A percentile compares a stretch with the other conserved stretches of the same genome.
These are phyloP conservation scores for Cystobasidium sp. DNA, from an alignment of 1,284 basidiomycete species.

Conservation along the genomic window DNA sequence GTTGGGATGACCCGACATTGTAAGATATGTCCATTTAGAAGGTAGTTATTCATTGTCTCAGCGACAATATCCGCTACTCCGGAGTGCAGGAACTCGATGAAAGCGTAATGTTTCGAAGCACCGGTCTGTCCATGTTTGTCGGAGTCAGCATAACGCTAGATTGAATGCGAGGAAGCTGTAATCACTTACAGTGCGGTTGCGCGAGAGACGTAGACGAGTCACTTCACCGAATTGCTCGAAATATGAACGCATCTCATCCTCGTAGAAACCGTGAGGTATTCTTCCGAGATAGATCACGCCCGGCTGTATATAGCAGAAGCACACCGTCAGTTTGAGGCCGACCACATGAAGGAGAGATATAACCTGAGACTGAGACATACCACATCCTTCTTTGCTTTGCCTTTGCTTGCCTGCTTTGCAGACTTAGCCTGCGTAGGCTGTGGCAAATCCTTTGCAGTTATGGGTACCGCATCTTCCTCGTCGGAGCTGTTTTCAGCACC, in stretches of 20 bases:
- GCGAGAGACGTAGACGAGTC: slow-evolving; percentile 82
- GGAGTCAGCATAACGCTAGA: not conserved
- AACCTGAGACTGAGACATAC: not conserved
- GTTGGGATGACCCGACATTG: slow-evolving; percentile 83
- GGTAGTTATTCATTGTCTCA: slow-evolving; percentile 99
- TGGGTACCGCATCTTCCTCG: slow-evolving; percentile 30
- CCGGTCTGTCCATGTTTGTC: slow-evolving; percentile 70
- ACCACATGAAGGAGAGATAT: not conserved
- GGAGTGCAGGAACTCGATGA: slow-evolving; percentile 89
- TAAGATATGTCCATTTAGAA: slow-evolving; percentile 90
- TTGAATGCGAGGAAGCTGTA: not conserved
- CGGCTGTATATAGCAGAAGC: slow-evolving; percentile 57
- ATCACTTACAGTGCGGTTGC: slow-evolving; percentile 82
- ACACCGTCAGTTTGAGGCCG: not conserved
- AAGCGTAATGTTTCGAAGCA: slow-evolving; percentile 93
- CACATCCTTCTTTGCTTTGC: slow-evolving; percentile 29
- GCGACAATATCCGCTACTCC: slow-evolving; percentile 92
- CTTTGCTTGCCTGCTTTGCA: slow-evolving; percentile 22
- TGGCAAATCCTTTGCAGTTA: slow-evolving; percentile 35
- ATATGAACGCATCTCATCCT: slow-evolving; percentile 89
- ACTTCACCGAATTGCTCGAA: slow-evolving; percentile 95
- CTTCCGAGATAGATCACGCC: slow-evolving; percentile 91
- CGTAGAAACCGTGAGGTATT: slow-evolving; percentile 96
- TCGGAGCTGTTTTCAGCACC: slow-evolving; percentile 39
- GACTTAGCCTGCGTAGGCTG: slow-evolving; percentile 14